Conservation (phyloP, 306 rosid genomes). For the Dalbergia oliveri region DNA sequence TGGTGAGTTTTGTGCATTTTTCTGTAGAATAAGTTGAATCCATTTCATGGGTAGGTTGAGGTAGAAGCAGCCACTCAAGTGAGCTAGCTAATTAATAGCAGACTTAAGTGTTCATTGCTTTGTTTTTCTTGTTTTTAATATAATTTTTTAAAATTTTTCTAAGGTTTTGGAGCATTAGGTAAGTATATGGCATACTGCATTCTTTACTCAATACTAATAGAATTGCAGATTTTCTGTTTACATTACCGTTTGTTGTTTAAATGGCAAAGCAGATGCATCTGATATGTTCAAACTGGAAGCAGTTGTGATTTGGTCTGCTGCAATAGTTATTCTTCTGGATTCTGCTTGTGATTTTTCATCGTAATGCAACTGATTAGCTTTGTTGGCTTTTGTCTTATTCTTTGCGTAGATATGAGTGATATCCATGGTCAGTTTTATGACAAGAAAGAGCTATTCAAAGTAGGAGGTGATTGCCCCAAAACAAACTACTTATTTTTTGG, state of each 20-base stretch:
- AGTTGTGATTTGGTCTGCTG: constrained; percentile 12
- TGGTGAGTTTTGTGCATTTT: constrained; percentile 19
- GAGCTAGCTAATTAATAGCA: constrained; percentile 16
- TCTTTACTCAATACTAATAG: not conserved
- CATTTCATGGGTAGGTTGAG: not conserved
- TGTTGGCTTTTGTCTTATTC: constrained; percentile 34
- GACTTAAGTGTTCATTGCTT: constrained; percentile 2
- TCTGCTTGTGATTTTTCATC: constrained; percentile 24
- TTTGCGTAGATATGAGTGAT: constrained; percentile 88
- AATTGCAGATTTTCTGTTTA: not conserved
- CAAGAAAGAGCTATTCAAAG: constrained; percentile 98
- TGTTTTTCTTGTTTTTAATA: not conserved
- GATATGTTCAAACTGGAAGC: not conserved
- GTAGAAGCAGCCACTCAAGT: not conserved
- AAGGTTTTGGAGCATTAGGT: not conserved
- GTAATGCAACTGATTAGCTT: constrained; percentile 23
- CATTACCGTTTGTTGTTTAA: constrained; percentile 3
- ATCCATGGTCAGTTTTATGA: constrained; percentile 99
- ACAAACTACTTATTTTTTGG: constrained; percentile 97
- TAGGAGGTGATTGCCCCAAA: constrained; percentile 98
- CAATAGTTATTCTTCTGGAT: constrained; percentile 13
- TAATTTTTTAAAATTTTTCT: not conserved
- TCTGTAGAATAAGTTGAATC: not conserved
- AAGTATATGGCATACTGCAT: not conserved
- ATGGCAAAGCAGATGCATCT: not conserved